Percentiles rank a stretch among this genome's conserved stretches.
These are phyloP conservation scores for Curvularia lunata DNA, from an alignment of 2,329 filamentous ascomycete genomes.

Conservation along the genomic window DNA sequence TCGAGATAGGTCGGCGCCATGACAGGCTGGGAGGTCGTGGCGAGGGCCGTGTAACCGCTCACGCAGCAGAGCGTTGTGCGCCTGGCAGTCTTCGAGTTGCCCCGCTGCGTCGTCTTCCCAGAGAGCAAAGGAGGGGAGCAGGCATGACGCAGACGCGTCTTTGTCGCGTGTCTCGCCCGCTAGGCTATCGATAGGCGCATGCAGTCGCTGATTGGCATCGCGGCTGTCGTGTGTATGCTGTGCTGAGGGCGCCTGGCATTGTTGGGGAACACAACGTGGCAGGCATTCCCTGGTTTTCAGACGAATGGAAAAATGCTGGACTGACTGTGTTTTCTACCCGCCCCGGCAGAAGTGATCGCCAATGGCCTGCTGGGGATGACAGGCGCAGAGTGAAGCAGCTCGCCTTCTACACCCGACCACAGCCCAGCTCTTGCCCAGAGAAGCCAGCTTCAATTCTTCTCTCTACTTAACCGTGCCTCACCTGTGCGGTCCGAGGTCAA, in stretches of 20 bases:
- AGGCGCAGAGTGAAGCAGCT: slow-evolving; percentile 1
- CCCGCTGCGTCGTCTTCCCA: background rate
- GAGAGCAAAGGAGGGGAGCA: background rate
- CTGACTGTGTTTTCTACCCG: slow-evolving; percentile 9
- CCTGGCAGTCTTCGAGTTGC: background rate
- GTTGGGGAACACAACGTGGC: slow-evolving; percentile 14
- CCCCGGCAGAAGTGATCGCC: slow-evolving; percentile 7
- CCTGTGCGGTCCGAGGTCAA: background rate
- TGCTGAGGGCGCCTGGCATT: slow-evolving; percentile 9
- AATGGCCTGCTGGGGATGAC: background rate
- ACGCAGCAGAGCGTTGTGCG: background rate
- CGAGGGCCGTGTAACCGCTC: background rate
- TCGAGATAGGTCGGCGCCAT: slow-evolving; percentile 43
- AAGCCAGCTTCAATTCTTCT: background rate
- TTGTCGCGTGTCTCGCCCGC: slow-evolving; percentile 14
- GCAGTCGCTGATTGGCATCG: slow-evolving; percentile 2
- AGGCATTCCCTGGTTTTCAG: slow-evolving; percentile 4
- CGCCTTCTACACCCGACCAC: background rate
- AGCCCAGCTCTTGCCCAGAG: background rate
- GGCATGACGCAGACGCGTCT: slow-evolving; percentile 16
- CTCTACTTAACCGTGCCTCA: background rate
- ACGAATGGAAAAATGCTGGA: background rate
- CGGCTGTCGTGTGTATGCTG: slow-evolving; percentile 10
- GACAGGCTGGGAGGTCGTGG: background rate
- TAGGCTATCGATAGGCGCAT: slow-evolving; percentile 7